These are phyloP conservation scores for Martiniozyma asiatica DNA, from an alignment of 1,139 yeast genomes.

Conservation along the genomic window DNA sequence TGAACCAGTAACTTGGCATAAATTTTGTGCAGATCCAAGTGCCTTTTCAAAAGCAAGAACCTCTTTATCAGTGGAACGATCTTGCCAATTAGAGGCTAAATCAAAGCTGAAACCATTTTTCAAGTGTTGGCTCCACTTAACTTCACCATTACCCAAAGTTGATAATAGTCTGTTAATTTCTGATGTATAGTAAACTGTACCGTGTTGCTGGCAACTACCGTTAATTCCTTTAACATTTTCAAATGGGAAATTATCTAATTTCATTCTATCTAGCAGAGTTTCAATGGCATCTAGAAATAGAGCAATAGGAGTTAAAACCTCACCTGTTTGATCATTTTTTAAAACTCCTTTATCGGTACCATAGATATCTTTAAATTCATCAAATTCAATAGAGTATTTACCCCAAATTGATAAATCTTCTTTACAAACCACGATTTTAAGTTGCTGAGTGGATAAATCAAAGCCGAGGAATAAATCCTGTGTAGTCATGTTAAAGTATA, in stretches of 20 bases:
- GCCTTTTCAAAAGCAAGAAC: conserved; percentile 47
- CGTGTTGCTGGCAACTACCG: conserved; percentile 92
- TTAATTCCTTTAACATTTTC: conserved; percentile 52
- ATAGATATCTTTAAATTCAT: conserved; percentile 39
- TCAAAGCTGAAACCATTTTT: conserved; percentile 46
- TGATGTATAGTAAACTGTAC: conserved; percentile 69
- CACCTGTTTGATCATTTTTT: conserved; percentile 37
- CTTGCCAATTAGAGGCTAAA: conserved; percentile 89
- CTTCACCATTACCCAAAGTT: conserved; percentile 32
- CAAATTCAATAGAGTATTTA: conserved; percentile 60
- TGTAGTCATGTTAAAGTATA: too few species aligned
- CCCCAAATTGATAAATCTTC: conserved; percentile 35
- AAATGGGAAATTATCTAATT: conserved; percentile 42
- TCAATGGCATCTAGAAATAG: conserved; percentile 89
- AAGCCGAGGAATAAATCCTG: conserved; percentile 48
- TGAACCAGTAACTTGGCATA: conserved; percentile 71
- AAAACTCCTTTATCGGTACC: conserved; percentile 63
- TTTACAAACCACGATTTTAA: conserved; percentile 62
- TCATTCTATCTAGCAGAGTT: conserved; percentile 44
- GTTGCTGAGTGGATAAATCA: conserved; percentile 83
- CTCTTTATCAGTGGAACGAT: conserved; percentile 72
- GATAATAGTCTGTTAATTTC: conserved; percentile 32
- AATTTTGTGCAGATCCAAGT: conserved; percentile 49
- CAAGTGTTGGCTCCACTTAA: conserved; percentile 18
- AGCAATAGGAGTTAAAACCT: conserved; percentile 65